These are phyloP conservation scores for Mycena epipterygia DNA, from an alignment of 768 basidiomycete genomes.

Conservation along the genomic window DNA sequence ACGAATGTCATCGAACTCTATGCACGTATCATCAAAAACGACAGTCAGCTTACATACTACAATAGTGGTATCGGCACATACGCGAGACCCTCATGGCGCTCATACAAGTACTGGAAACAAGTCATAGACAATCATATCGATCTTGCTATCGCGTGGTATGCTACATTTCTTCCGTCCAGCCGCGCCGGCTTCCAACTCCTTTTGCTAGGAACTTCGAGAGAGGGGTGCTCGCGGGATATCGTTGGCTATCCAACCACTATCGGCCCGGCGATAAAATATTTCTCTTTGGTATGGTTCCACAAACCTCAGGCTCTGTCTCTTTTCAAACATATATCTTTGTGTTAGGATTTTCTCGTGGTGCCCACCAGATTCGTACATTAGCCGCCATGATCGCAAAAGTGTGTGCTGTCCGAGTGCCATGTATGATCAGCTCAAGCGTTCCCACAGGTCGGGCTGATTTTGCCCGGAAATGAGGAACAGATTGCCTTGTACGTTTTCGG, in stretches of 20 bases:
- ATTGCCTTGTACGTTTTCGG: not conserved
- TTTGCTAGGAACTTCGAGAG: slow-evolving; percentile 31
- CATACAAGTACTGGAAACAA: slow-evolving; percentile 31
- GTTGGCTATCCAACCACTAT: slow-evolving; percentile 59
- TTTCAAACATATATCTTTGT: not conserved
- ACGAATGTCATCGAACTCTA: slow-evolving; percentile 49
- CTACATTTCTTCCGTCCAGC: not conserved
- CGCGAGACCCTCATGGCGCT: slow-evolving; percentile 35
- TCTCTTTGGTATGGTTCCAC: slow-evolving; percentile 51
- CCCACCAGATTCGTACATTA: slow-evolving; percentile 59
- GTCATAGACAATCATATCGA: slow-evolving; percentile 32
- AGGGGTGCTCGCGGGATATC: slow-evolving; percentile 53
- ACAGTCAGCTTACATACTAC: slow-evolving; percentile 45
- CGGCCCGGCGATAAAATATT: slow-evolving; percentile 54
- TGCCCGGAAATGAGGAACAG: not conserved
- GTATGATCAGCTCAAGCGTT: not conserved
- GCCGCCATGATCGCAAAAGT: slow-evolving; percentile 61
- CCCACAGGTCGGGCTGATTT: not conserved
- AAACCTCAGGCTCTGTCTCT: not conserved
- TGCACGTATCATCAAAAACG: slow-evolving; percentile 38
- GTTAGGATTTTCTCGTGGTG: slow-evolving; percentile 63
- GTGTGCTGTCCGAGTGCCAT: not conserved
- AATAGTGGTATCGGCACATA: slow-evolving; percentile 50
- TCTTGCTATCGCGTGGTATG: slow-evolving; percentile 37
- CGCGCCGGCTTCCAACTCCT: slow-evolving; percentile 26